These are phyloP conservation scores for Saturnispora gosingensis DNA, from an alignment of 805 yeast genomes.

Conservation along the genomic window DNA sequence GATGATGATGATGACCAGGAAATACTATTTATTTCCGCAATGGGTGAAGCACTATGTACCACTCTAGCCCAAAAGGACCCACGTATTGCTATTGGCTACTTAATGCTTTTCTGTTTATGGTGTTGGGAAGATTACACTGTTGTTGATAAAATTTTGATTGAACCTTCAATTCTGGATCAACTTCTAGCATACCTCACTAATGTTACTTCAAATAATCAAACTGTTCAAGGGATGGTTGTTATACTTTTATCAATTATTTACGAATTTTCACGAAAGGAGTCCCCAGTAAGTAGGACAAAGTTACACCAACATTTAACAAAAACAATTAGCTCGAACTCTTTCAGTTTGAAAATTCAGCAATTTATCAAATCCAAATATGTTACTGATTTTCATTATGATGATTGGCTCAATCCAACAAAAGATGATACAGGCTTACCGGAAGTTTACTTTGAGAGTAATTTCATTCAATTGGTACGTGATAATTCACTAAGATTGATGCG, in stretches of 20 bases:
- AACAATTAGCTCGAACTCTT: conserved; percentile 75
- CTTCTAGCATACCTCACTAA: conserved; percentile 57
- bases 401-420: conserved; percentile 40
- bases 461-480: conserved; percentile 59
- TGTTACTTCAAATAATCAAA: conserved; percentile 28
- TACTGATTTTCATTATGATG: conserved; percentile 45
- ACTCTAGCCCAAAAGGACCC: conserved; percentile 56
- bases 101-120: conserved; percentile 68
- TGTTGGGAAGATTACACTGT: conserved; percentile 68
- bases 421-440: conserved; percentile 86
- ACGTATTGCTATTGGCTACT: conserved; percentile 67
- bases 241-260: conserved; percentile 67
- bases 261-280: conserved; percentile 57
- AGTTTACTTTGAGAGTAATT: conserved; percentile 59
- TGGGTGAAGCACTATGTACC: conserved; percentile 64
- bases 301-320: conserved; percentile 54
- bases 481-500: conserved; percentile 57
- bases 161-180: conserved; percentile 55
- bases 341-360: conserved; percentile 60
- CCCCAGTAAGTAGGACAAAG: conserved; percentile 55
- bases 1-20: conserved; percentile 60
- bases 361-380: conserved; percentile 53
- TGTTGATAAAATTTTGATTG: conserved; percentile 65
- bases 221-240: conserved; percentile 61
- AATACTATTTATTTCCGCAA: conserved; percentile 59